Percentiles rank a stretch among this genome's conserved stretches.
Evolutionary conservation across 176 grass and related monocot genomes (phyloP).

Genomic region (Musa schizocarpa): DNA sequence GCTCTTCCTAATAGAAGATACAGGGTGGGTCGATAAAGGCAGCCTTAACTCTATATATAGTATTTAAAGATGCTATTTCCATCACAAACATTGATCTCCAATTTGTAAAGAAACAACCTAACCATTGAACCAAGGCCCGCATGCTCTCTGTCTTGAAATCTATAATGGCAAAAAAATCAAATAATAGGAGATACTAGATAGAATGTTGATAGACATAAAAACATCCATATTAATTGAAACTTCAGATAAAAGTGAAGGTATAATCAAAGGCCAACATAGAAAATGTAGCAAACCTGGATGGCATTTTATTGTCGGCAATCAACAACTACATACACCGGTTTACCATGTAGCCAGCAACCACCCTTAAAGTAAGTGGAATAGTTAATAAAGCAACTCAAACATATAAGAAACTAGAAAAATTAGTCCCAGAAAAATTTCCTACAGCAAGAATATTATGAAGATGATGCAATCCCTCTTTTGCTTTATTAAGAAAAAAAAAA

Average conservation of each 20-base stretch:
- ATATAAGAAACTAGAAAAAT: background rate
- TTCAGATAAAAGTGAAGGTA: background rate
- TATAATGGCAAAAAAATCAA: too few species aligned
- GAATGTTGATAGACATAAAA: background rate
- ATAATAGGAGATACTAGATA: too few species aligned
- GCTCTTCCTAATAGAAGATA: too few species aligned
- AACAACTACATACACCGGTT: slow-evolving; percentile 64
- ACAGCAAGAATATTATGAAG: background rate
- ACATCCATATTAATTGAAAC: background rate
- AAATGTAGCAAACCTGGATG: slow-evolving; percentile 14
- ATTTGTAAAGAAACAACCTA: too few species aligned
- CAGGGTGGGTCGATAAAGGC: too few species aligned
- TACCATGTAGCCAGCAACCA: slow-evolving; percentile 64
- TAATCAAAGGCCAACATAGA: background rate
- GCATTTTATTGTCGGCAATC: slow-evolving; percentile 61
- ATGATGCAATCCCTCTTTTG: too few species aligned
- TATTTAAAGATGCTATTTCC: too few species aligned
- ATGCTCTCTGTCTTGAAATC: too few species aligned
- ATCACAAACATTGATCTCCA: too few species aligned
- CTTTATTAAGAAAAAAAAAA: too few species aligned
- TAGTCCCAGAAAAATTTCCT: background rate
- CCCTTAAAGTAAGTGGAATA: slow-evolving; percentile 28
- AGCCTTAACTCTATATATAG: too few species aligned
- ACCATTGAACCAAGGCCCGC: too few species aligned
- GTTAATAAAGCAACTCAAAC: background rate